Base-by-base conservation (phyloP, 306 rosid species). In the Myrica gale region DNA sequence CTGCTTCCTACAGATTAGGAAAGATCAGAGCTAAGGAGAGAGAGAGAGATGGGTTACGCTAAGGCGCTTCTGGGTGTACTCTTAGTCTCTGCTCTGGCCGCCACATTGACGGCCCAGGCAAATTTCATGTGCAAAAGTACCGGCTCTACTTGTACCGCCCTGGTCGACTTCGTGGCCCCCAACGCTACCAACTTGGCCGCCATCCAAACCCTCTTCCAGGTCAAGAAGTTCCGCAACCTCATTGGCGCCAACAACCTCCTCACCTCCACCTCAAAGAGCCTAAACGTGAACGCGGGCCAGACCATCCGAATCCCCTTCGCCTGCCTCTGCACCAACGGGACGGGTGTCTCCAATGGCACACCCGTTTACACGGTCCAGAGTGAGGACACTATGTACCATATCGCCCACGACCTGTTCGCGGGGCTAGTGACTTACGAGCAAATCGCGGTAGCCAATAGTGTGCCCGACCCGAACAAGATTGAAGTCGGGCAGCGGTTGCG, bases 131-230 rank as follows among this genome's bases (percentile, higher is more conserved):
- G 97, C 89, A 37, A 5, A 56, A 0, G 71, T 3, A 5, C n/a
- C 3, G 43, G 41, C n/a, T 3, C 75, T 48, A 78, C 79, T 65
- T 94, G 98, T 75, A 76, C 20, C 0, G 76, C 84, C 0, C 76
- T 94, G 8, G 54, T 88, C 7, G 90, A 83, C 72, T 94, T 87
- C 86, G 0, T 2, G 1, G 17, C 75, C 47, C 67, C 46, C 3
- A 90, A 94, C 85, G 12, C 37, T 45, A 94, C 96, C 58, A 82
- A 85, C 4, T 75, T 88, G 13, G 8, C 60, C 17, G 13, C 68
- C 81, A 84, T 94, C 81, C 56, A 66, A 71, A 65, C 47, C n/a
- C 97, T 92, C 63, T 95, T 92, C 93, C 78, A 79, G 80, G 78
- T 95, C 63, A 78, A 81, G 62, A 86, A 89, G 78, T 60, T 87